Evolutionary conservation across 352 stramenopile species (phyloP).

Genomic region (Poterioochromonas sp.): DNA sequence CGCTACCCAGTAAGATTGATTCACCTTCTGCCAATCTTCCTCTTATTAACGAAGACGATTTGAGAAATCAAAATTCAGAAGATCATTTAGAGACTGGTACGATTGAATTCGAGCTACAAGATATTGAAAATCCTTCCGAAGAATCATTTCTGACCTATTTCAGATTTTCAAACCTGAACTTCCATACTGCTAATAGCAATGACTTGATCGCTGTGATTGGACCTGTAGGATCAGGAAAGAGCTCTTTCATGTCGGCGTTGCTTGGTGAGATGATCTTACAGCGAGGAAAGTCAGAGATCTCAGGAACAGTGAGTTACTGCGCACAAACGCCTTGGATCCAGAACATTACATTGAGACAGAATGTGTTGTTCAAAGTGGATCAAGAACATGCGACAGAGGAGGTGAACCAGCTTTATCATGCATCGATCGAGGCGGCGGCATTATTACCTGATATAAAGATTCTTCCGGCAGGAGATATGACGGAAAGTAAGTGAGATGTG

Average conservation of each 20-base stretch:
- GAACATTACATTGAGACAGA: conserved; percentile 6
- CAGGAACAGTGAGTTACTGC: not conserved
- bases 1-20: not conserved
- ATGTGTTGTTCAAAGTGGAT: not conserved
- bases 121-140: not conserved
- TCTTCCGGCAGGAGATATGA: conserved; percentile 58
- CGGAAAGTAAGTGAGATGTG: too few species aligned
- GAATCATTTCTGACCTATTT: too few species aligned
- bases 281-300: not conserved
- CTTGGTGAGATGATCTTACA: not conserved
- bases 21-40: too few species aligned
- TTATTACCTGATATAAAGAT: conserved; percentile 47
- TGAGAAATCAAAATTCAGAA: too few species aligned
- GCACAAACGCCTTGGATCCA: conserved; percentile 28
- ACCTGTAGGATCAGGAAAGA: conserved; percentile 3
- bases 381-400: not conserved
- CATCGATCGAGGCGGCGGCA: not conserved
- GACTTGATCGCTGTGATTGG: conserved; percentile 22
- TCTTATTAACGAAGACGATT: too few species aligned
- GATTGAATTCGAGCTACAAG: not conserved
- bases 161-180: not conserved
- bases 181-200: not conserved
- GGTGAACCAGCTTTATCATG: not conserved
- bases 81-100: too few species aligned
- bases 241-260: conserved; percentile 9